phyloP scores from a whole-genome alignment of 441 rosid species.

The Bocquillonia castaneifolia region DNA sequence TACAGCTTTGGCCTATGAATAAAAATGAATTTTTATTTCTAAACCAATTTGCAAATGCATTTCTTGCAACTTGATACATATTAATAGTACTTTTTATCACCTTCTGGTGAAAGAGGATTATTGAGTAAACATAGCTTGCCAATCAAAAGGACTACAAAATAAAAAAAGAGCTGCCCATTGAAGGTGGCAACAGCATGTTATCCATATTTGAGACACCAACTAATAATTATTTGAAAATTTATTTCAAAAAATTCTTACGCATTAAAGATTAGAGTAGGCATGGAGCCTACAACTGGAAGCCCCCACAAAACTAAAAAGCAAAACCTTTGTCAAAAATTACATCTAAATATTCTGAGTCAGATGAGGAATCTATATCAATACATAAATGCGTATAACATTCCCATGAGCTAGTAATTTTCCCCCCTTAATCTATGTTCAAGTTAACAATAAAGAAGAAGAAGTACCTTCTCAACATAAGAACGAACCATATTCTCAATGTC shows the following conservation, averaged over 20 bases:
- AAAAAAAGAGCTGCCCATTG: not conserved
- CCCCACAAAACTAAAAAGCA: too few relatives aligned
- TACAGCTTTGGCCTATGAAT: not conserved
- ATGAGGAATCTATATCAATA: too few relatives aligned
- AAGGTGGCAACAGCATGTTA: not conserved
- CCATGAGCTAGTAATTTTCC: not conserved
- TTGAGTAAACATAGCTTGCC: not conserved
- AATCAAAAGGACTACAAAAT: not conserved
- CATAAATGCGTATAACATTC: not conserved
- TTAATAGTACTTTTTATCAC: not conserved
- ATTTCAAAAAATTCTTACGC: not conserved
- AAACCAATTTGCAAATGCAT: not conserved
- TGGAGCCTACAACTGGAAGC: too few relatives aligned
- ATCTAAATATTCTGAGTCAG: too few relatives aligned
- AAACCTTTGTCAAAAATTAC: too few relatives aligned
- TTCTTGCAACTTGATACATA: not conserved
- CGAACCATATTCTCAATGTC: not conserved
- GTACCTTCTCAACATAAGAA: not conserved
- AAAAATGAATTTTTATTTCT: not conserved
- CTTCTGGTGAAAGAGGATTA: not conserved
- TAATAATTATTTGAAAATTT: not conserved
- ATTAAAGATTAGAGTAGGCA: too few relatives aligned
- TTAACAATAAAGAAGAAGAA: too few relatives aligned
- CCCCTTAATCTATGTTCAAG: too few relatives aligned
- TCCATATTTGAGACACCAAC: not conserved